phyloP scores from a whole-genome alignment of 768 basidiomycete genomes.

The Mycena metata region DNA sequence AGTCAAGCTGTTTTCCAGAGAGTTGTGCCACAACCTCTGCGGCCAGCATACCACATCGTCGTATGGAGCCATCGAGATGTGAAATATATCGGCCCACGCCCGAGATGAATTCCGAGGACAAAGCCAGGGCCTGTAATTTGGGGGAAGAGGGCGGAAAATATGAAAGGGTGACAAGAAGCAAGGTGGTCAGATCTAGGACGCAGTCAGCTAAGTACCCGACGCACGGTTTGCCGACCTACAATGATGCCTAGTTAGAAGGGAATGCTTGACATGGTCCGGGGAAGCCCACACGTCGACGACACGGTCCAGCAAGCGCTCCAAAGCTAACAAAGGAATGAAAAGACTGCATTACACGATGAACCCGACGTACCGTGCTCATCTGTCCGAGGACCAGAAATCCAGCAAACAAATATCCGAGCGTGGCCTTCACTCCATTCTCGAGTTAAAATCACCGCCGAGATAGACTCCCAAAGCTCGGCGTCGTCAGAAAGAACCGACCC shows the following conservation, averaged over 20 bases:
- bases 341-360: neutral
- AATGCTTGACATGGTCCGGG: conserved; percentile 84
- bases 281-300: conserved; percentile 80
- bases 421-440: conserved; percentile 72
- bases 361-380: conserved; percentile 48
- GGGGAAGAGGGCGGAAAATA: conserved; percentile 69
- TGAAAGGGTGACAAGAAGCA: conserved; percentile 76
- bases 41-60: conserved; percentile 92
- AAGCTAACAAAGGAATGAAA: conserved; percentile 49
- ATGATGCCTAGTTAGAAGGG: conserved; percentile 78
- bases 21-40: conserved; percentile 83
- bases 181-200: conserved; percentile 75
- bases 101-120: conserved; percentile 73
- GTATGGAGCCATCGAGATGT: conserved; percentile 80
- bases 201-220: conserved; percentile 14
- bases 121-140: conserved; percentile 59
- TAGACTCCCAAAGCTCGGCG: conserved; percentile 66
- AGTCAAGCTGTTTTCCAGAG: conserved; percentile 76
- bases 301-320: conserved; percentile 61
- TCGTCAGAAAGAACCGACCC: conserved; percentile 62
- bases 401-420: conserved; percentile 77
- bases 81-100: conserved; percentile 82
- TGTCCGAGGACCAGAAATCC: conserved; percentile 66
- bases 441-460: conserved; percentile 62
- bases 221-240: conserved; percentile 63